Conservation (phyloP, 2,329 filamentous ascomycete species). For the Pestalotiopsis sp. region DNA sequence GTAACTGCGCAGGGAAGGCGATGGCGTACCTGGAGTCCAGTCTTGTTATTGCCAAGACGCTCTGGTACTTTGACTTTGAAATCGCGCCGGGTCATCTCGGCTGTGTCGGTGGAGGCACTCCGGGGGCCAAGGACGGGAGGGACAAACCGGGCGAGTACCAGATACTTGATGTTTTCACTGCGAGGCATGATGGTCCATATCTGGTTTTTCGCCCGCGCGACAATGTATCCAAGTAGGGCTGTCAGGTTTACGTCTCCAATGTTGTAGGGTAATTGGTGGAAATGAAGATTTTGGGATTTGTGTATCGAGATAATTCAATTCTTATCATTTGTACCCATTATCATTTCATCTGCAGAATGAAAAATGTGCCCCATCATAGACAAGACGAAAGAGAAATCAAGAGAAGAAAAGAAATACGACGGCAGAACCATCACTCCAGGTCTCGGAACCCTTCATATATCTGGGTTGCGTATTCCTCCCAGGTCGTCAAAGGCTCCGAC, state of each 20-base stretch:
- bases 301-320: too few relatives aligned
- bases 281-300: too few relatives aligned
- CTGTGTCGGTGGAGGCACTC: neutral
- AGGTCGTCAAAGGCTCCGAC: conserved; percentile 41
- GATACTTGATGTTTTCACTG: neutral
- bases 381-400: too few relatives aligned
- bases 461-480: conserved; percentile 37
- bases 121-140: neutral
- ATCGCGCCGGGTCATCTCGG: neutral
- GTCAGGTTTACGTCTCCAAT: too few relatives aligned
- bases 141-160: neutral
- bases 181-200: neutral
- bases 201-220: neutral
- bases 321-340: accelerated
- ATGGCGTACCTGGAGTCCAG: conserved; percentile 24
- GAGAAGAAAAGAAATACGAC: too few relatives aligned
- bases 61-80: conserved; percentile 20
- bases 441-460: conserved; percentile 24
- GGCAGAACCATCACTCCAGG: neutral
- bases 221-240: too few relatives aligned
- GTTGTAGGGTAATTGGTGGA: too few relatives aligned
- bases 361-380: too few relatives aligned
- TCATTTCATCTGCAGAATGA: too few relatives aligned
- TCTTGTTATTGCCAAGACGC: conserved; percentile 20
- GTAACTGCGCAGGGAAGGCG: conserved; percentile 34